Evolutionary conservation across 2,329 filamentous ascomycete species (phyloP), one percentile per base, ranked within the genome.

Genomic region (Aspergillus sp.): DNA sequence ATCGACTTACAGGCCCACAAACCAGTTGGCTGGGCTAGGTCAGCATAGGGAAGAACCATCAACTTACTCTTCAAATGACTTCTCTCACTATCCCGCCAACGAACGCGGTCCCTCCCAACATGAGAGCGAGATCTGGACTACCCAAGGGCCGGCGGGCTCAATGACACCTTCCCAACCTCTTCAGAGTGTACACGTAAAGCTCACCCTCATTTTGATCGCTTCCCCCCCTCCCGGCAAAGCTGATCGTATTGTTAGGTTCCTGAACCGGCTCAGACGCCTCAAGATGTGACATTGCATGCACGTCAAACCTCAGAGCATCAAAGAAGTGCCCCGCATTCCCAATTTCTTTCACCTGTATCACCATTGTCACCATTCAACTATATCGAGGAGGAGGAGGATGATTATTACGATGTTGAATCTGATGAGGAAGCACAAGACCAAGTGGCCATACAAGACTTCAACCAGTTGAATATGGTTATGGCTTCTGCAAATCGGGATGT

Each of bases 381-480:
- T 57, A 79, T 81, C 54, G 81, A 82, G 63, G 81, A 82, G 62
- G 78, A 82, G 50, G 79, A 79, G 55, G 83, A 89, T 55, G 85
- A 88, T 60, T 81, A 79, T n/a, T 86, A 82, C 21, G 84, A 87
- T 76, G 79, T 76, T 9, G 84, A 85, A 35, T 85, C 84, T 1
- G 85, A 87, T 19, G 84, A 88, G 35, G 84, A 87, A 33, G 75
- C 77, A 55, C 74, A 77, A 31, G 72, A 77, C 5, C 74, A 76
- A 50, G 70, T 71, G 1, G 64, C 70, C 12, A 62, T 63, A 7
- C 70, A 75, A 52, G 68, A 68, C 27, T 72, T 70, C 53, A 74
- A 75, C 48, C 73, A 74, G 50, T 47, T 69, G 68, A 77, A 76
- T 33, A 76, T 81, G 19, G 73, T 79, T 74, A 70, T 75, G 69